Evolutionary conservation across 2,329 filamentous ascomycete genomes (phyloP).

Genomic region (Cytospora leucostoma): DNA sequence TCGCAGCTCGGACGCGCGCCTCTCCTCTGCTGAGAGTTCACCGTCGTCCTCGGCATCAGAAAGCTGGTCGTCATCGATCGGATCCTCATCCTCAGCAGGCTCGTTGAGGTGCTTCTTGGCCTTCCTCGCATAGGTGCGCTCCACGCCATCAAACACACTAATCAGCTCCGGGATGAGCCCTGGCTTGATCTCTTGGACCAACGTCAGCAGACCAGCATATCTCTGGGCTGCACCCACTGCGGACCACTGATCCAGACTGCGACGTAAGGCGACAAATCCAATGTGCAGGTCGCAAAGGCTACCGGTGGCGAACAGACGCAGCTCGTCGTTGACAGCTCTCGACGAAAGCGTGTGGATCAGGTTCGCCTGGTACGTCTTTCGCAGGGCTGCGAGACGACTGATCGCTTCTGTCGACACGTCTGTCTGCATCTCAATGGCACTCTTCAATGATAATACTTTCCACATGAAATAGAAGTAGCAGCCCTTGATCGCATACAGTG

Average conservation of each 20-base stretch:
- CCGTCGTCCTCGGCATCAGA: constrained; percentile 60
- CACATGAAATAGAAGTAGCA: constrained; percentile 93
- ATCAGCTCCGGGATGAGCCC: constrained; percentile 68
- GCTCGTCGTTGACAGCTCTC: constrained; percentile 70
- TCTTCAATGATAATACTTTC: constrained; percentile 68
- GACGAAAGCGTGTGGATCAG: constrained; percentile 70
- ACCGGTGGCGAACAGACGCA: constrained; percentile 74
- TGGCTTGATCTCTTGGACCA: constrained; percentile 69
- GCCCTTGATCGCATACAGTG: constrained; percentile 73
- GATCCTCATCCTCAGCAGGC: constrained; percentile 72
- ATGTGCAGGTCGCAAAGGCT: constrained; percentile 81
- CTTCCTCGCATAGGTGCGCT: constrained; percentile 76
- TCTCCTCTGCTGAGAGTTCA: constrained; percentile 57
- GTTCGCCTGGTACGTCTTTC: constrained; percentile 60
- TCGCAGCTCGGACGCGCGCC: constrained; percentile 66
- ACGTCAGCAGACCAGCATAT: constrained; percentile 56
- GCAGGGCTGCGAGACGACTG: constrained; percentile 58
- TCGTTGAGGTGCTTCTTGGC: constrained; percentile 63
- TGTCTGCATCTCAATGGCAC: constrained; percentile 55
- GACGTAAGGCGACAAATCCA: constrained; percentile 72
- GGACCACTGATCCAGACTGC: constrained; percentile 48
- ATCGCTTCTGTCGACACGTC: constrained; percentile 60
- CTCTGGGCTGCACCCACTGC: constrained; percentile 42
- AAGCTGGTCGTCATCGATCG: constrained; percentile 63
- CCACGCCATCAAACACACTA: constrained; percentile 74